These are phyloP conservation scores for Hortiboletus flavorubellus DNA, from an alignment of 768 basidiomycete species.

Conservation along the genomic window DNA sequence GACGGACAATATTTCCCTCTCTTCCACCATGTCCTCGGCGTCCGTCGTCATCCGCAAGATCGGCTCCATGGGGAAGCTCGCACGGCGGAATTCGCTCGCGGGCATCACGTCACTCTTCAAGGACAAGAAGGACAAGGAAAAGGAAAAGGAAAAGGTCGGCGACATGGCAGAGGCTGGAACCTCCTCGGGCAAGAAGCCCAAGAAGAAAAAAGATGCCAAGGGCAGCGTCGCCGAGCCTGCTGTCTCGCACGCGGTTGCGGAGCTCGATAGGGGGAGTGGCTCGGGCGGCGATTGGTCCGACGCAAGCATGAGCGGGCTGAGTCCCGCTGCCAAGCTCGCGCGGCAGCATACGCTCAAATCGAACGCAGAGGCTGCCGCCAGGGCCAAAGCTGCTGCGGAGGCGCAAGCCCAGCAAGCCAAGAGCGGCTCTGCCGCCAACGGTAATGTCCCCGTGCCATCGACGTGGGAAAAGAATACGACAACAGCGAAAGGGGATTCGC, in stretches of 20 bases:
- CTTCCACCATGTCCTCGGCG: slow-evolving; percentile 90
- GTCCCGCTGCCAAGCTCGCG: slow-evolving; percentile 87
- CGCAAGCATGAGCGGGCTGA: slow-evolving; percentile 65
- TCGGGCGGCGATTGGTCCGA: slow-evolving; percentile 53
- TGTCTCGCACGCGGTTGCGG: slow-evolving; percentile 80
- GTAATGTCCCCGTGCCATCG: slow-evolving; percentile 43
- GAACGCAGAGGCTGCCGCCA: slow-evolving; percentile 53
- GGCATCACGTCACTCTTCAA: slow-evolving; percentile 95
- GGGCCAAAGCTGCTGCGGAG: slow-evolving; percentile 35
- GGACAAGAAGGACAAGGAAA: slow-evolving; percentile 58
- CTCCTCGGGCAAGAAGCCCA: slow-evolving; percentile 43
- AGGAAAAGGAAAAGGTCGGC: slow-evolving; percentile 37
- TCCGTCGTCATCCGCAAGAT: slow-evolving; percentile 97
- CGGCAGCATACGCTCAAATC: slow-evolving; percentile 89
- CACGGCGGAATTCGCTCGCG: slow-evolving; percentile 82
- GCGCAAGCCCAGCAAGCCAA: slow-evolving; percentile 25
- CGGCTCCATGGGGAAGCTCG: slow-evolving; percentile 85
- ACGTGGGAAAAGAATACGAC: slow-evolving; percentile 85
- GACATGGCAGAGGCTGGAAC: slow-evolving; percentile 22
- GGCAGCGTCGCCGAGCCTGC: slow-evolving; percentile 62
- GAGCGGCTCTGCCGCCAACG: slow-evolving; percentile 22
- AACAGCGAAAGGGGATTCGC: slow-evolving; percentile 47
- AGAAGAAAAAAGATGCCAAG: slow-evolving; percentile 56
- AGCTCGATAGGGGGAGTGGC: slow-evolving; percentile 61
- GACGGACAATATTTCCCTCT: slow-evolving; percentile 94